A percentile compares a stretch with the other conserved stretches of the same genome.
These are phyloP conservation scores for Begonia loranthoides DNA, from an alignment of 306 rosid genomes.

Conservation along the genomic window DNA sequence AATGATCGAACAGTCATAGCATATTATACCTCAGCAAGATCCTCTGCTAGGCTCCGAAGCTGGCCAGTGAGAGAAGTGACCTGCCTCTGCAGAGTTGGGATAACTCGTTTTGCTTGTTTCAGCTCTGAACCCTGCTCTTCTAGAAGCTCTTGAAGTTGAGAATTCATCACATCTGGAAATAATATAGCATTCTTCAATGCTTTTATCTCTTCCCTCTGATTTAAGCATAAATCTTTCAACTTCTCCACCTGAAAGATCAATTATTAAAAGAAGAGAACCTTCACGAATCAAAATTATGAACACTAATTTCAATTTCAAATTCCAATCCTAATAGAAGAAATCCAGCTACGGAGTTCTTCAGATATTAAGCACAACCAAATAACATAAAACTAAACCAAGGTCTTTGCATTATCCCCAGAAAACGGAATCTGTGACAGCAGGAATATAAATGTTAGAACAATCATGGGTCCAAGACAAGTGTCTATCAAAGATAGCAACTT, in stretches of 20 bases:
- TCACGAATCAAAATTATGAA: too few relatives aligned
- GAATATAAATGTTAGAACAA: too few relatives aligned
- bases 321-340: too few relatives aligned
- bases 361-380: too few relatives aligned
- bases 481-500: too few relatives aligned
- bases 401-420: too few relatives aligned
- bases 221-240: slow-evolving; percentile 86
- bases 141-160: slow-evolving; percentile 61
- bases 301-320: too few relatives aligned
- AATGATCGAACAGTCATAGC: not conserved
- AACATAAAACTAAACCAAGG: too few relatives aligned
- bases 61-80: slow-evolving; percentile 97
- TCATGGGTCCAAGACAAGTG: too few relatives aligned
- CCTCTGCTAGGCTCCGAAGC: slow-evolving; percentile 78
- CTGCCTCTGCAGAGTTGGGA: slow-evolving; percentile 81
- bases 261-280: too few relatives aligned
- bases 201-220: slow-evolving; percentile 89
- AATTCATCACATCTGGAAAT: slow-evolving; percentile 75
- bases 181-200: slow-evolving; percentile 63
- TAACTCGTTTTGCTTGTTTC: slow-evolving; percentile 76
- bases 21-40: slow-evolving; percentile 75
- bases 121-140: slow-evolving; percentile 83
- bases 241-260: slow-evolving; percentile 50
- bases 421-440: too few relatives aligned
- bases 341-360: too few relatives aligned